Base-by-base conservation (phyloP, 78 protist species). In the Dictyostelium intermedium region DNA sequence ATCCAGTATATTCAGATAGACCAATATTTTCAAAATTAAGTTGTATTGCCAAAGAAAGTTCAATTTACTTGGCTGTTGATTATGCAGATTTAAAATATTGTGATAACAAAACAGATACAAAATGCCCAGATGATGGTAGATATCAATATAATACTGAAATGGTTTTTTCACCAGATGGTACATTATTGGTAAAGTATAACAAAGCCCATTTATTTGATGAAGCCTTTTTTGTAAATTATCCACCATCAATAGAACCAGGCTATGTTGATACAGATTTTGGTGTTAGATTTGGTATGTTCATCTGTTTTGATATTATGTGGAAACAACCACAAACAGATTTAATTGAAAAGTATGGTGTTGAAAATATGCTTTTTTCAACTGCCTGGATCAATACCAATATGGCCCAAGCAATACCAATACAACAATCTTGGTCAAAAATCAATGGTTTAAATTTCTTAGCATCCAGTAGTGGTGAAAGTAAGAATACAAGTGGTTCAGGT, bases 241-340 rank as follows among this genome's bases (percentile, higher is more conserved):
- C 94, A 23, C 3, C 79, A 5, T 8, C 39, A 14, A 56, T 61
- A 0, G 94, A 82, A 43, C 50, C 41, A 6, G 47, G 4, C 5
- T 18, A 13, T 7, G 72, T 82, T 35, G 41, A 8, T 5, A 85
- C 92, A 3, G 76, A 80, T n/a, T 82, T 91, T 72, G 34, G 37
- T 56, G 94, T 91, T 4, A 91, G 56, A 1, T 91, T 91, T 91
- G 94, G 94, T n/a, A 80, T 91, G 86, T 25, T 91, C 5, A 82
- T 91, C 11, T 91, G 94, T 37, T 91, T 91, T 69, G 94, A 91
- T 61, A 81, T 91, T 0, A 1, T 91, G 10, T 80, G 66, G 23
- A 73, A 81, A 69, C 70, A 82, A 37, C 94, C 94, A 80, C 53
- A 34, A 18, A 13, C 32, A 1, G 61, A 37, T 9, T 20, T 85